Percentiles rank a stretch among this genome's conserved stretches.
phyloP scores from a whole-genome alignment of 2,329 filamentous ascomycete species.

The Nigrograna mackinnonii region DNA sequence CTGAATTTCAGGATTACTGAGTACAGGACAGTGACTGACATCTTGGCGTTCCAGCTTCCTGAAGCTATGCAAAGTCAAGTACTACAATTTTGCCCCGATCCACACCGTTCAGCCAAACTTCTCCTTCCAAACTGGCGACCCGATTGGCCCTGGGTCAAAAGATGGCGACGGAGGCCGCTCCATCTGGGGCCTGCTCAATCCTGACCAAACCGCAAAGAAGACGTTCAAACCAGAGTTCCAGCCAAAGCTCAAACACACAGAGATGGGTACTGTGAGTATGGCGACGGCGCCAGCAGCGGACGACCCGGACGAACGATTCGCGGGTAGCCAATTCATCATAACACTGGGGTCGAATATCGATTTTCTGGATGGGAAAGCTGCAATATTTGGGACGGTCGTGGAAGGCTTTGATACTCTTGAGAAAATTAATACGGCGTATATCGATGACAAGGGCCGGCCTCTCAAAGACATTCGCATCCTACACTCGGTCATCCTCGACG shows the following conservation, averaged over 20 bases:
- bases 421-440: constrained; percentile 88
- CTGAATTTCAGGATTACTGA: constrained; percentile 54
- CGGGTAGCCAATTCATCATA: constrained; percentile 91
- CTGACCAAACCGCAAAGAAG: constrained; percentile 62
- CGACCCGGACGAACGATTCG: constrained; percentile 80
- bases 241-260: constrained; percentile 83
- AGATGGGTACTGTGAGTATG: constrained; percentile 95
- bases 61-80: constrained; percentile 98
- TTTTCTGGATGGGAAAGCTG: constrained; percentile 89
- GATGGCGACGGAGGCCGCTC: constrained; percentile 91
- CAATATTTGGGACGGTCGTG: constrained; percentile 92
- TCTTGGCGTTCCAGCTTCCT: constrained; percentile 70
- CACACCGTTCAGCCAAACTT: constrained; percentile 94
- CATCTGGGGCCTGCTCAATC: constrained; percentile 84
- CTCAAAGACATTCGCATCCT: constrained; percentile 94
- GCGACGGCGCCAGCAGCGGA: constrained; percentile 79
- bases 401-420: constrained; percentile 94
- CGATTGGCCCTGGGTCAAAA: constrained; percentile 80
- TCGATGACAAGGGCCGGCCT: constrained; percentile 83
- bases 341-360: constrained; percentile 89
- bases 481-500: constrained; percentile 89
- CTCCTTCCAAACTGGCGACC: constrained; percentile 95
- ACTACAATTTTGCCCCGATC: constrained; percentile 96
- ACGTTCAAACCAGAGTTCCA: constrained; percentile 85
- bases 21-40: constrained; percentile 55